A percentile compares a stretch with the other conserved stretches of the same genome.
Conservation (phyloP, 331 rosid genomes). For the Rosa hybrid region DNA sequence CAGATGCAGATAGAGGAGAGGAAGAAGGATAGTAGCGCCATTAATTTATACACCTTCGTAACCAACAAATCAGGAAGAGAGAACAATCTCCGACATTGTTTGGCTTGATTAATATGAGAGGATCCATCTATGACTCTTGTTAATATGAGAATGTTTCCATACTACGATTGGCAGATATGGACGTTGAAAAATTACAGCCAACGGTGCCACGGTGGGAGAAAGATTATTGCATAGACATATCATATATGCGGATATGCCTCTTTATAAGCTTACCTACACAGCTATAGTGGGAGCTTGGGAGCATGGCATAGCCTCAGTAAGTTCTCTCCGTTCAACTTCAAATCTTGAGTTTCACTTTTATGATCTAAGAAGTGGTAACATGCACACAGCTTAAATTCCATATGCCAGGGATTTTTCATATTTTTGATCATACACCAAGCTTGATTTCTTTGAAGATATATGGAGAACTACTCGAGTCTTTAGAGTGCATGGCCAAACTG, state of each 20-base stretch:
- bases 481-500: not conserved
- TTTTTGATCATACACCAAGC: not conserved
- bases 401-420: too few relatives aligned
- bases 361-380: not conserved
- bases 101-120: not conserved
- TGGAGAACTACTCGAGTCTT: not conserved
- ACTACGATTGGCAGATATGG: not conserved
- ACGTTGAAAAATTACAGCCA: not conserved
- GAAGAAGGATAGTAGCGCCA: too few relatives aligned
- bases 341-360: not conserved
- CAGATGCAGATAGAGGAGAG: too few relatives aligned
- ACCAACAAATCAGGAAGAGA: too few relatives aligned
- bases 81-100: too few relatives aligned
- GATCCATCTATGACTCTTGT: not conserved
- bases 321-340: too few relatives aligned
- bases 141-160: too few relatives aligned
- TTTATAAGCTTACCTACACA: too few relatives aligned
- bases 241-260: too few relatives aligned
- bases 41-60: too few relatives aligned
- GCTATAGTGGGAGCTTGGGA: not conserved
- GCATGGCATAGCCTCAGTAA: not conserved
- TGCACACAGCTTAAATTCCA: not conserved
- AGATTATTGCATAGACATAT: too few relatives aligned
- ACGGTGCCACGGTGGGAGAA: not conserved
- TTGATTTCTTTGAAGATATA: not conserved